Conservation (phyloP, 805 yeast species). For the Wickerhamomyces bisporus region DNA sequence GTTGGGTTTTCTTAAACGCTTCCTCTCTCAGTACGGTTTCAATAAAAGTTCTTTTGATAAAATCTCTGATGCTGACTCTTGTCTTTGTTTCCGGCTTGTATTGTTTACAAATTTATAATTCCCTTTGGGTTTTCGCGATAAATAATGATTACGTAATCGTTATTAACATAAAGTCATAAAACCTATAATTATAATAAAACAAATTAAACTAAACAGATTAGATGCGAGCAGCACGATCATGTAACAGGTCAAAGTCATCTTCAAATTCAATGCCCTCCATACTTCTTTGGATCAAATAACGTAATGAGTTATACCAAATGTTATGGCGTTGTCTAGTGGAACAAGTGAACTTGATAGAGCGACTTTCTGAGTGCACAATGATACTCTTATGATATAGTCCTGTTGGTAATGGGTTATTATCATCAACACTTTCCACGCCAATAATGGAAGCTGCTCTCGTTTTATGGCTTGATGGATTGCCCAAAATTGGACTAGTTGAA, state of each 20-base stretch:
- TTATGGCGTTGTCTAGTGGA: slow-evolving; percentile 83
- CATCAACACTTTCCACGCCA: slow-evolving; percentile 74
- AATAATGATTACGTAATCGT: too few species aligned
- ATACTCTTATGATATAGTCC: slow-evolving; percentile 86
- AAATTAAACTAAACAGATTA: too few species aligned
- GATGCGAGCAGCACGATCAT: not conserved
- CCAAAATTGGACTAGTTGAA: slow-evolving; percentile 66
- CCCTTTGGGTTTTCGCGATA: too few species aligned
- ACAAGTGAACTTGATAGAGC: slow-evolving; percentile 75
- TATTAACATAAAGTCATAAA: not conserved
- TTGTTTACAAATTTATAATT: too few species aligned
- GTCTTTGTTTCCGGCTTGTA: too few species aligned
- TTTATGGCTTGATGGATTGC: slow-evolving; percentile 58
- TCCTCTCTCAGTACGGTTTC: too few species aligned
- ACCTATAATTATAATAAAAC: not conserved
- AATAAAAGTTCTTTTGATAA: too few species aligned
- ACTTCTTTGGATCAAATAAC: slow-evolving; percentile 65
- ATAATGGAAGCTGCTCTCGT: slow-evolving; percentile 79
- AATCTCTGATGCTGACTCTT: too few species aligned
- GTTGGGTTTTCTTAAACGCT: too few species aligned
- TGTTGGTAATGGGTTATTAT: slow-evolving; percentile 82
- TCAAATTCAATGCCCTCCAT: slow-evolving; percentile 49
- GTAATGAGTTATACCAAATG: slow-evolving; percentile 82
- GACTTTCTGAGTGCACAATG: slow-evolving; percentile 57
- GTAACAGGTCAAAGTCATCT: slow-evolving; percentile 25